Evolutionary conservation across 2,329 filamentous ascomycete species (phyloP).

Genomic region (Fusarium sp.): DNA sequence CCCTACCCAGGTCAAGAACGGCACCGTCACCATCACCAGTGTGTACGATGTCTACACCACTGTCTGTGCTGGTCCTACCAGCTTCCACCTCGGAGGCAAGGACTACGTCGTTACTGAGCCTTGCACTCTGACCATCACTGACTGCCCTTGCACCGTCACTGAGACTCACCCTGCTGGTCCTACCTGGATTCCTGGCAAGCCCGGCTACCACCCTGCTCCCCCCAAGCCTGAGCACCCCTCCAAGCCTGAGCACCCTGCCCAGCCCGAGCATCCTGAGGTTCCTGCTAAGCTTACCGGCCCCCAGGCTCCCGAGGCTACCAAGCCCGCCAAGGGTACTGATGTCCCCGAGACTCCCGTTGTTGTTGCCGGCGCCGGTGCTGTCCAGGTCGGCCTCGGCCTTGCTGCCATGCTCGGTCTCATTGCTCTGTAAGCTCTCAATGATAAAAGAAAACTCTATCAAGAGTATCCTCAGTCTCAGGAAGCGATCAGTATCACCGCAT

Average conservation of each 20-base stretch:
- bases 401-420: slow-evolving; percentile 45
- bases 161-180: slow-evolving; percentile 47
- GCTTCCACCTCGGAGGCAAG: slow-evolving; percentile 63
- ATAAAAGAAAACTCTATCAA: neutral
- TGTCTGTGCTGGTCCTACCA: slow-evolving; percentile 62
- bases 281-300: slow-evolving; percentile 1
- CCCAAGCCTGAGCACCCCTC: slow-evolving; percentile 10
- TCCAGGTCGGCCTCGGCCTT: slow-evolving; percentile 50
- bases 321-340: slow-evolving; percentile 16
- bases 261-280: slow-evolving; percentile 1
- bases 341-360: slow-evolving; percentile 44
- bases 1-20: slow-evolving; percentile 34
- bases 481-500: slow-evolving; percentile 9
- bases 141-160: slow-evolving; percentile 64
- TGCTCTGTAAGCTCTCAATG: slow-evolving; percentile 46
- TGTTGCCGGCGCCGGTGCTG: slow-evolving; percentile 43
- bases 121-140: slow-evolving; percentile 66
- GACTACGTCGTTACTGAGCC: slow-evolving; percentile 67
- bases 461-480: neutral
- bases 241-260: neutral
- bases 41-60: slow-evolving; percentile 55
- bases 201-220: neutral
- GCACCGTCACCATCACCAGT: slow-evolving; percentile 50
- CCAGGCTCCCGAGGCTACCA: neutral
- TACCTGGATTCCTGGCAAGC: slow-evolving; percentile 28